phyloP scores from a whole-genome alignment of 306 rosid species.

The Benincasa hispida region DNA sequence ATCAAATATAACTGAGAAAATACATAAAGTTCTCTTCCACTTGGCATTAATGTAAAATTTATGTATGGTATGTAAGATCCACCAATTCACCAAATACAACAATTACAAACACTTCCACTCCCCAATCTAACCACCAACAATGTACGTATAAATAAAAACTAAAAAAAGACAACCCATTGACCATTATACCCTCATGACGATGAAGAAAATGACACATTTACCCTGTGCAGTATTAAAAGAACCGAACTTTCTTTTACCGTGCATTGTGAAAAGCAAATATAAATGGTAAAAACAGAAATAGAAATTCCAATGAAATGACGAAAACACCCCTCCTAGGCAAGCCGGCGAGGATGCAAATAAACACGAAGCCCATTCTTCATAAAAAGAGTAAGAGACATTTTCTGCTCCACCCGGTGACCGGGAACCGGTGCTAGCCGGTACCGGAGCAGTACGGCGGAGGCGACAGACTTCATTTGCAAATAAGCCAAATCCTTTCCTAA shows the following conservation, averaged over 20 bases:
- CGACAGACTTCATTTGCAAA: slow-evolving; percentile 90
- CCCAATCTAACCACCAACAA: slow-evolving; percentile 2
- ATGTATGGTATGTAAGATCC: neutral
- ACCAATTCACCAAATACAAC: neutral
- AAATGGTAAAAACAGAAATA: neutral
- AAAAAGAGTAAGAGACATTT: slow-evolving; percentile 81
- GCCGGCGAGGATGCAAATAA: slow-evolving; percentile 53
- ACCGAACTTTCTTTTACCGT: neutral
- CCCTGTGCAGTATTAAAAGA: slow-evolving; percentile 6
- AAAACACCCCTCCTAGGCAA: slow-evolving; percentile 19
- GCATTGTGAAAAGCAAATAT: neutral
- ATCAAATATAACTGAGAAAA: no score
- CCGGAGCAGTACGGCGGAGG: slow-evolving; percentile 66
- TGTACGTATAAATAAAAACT: no score
- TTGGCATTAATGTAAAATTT: neutral
- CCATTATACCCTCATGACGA: neutral
- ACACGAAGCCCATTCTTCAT: slow-evolving; percentile 80
- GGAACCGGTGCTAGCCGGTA: slow-evolving; percentile 68
- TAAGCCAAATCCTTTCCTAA: slow-evolving; percentile 93
- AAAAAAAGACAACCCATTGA: neutral
- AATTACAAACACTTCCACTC: neutral
- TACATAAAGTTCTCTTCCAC: neutral
- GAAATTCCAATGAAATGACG: neutral
- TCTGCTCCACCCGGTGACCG: slow-evolving; percentile 73
- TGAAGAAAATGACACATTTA: slow-evolving; percentile 9